Base-by-base conservation (phyloP, 345 rosid species). In the Clarkia xantiana region DNA sequence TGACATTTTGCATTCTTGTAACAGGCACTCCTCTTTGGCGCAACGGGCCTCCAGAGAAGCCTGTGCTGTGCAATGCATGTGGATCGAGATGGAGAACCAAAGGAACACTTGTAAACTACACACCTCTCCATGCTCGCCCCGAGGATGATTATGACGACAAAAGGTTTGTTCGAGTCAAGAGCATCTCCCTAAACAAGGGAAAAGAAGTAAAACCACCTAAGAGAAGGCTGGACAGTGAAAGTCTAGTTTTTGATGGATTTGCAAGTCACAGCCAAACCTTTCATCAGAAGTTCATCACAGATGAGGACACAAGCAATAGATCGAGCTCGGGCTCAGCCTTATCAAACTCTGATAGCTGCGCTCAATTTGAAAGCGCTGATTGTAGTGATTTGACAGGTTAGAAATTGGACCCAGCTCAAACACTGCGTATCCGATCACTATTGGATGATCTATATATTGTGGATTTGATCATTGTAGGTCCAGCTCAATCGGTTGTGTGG, bases 41-140 rank as follows among this genome's bases (percentile, higher is more conserved):
- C 48, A 93, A 93, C 57, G 97, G 99, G 42, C 99, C 97, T 61
- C 89, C 95, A 0, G 99, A 93, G 64, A 93, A 93, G 77, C 99
- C 97, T 1, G 91, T 93, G 7, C 60, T 93, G 41, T 93, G 99
- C 78, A 93, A 93, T 77, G 99, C 99, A 11, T 93, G 99, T 62
- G 99, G 99, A 14, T 93, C 99, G 18, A 76, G 99, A 45, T 87
- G 91, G 84, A 77, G 99, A 61, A 76, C 86, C 52, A 86, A 83
- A 48, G 94, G 96, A 65, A 65, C 97, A 36, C 82, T 93, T 25
- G 81, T 69, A 48, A 84, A 93, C 53, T 93, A 93, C 46, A 77
- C 79, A 10, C 97, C 99, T 10, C 84, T 82, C 55, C 87, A 72
- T 66, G 69, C 84, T 29, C 84, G 84, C 42, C 72, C 79, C 13